Evolutionary conservation across 208 protist genomes (phyloP).

Genomic region (Plasmodiophora brassicae): DNA sequence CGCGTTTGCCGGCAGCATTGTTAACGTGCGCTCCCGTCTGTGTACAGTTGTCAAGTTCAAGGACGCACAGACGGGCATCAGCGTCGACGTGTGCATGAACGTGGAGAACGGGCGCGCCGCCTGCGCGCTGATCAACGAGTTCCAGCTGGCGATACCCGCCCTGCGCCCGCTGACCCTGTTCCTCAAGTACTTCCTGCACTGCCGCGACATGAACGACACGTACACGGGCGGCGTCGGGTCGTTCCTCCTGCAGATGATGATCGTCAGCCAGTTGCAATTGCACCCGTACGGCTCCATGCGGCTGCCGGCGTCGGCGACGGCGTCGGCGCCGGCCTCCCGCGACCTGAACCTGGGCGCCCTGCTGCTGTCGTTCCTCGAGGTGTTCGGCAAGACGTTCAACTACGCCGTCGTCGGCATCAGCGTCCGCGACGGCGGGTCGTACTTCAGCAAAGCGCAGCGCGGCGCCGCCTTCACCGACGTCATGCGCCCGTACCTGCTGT

Average conservation of each 20-base stretch:
- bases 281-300: neutral
- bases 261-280: conserved; percentile 43
- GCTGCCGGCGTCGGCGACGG: neutral
- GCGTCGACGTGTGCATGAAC: conserved; percentile 40
- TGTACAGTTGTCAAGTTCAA: conserved; percentile 36
- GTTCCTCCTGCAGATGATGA: conserved; percentile 46
- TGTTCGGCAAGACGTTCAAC: conserved; percentile 44
- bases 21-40: too few species aligned
- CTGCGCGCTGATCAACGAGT: neutral
- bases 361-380: conserved; percentile 48
- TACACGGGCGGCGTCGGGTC: conserved; percentile 47
- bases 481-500: neutral
- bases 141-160: neutral
- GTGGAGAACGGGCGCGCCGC: neutral
- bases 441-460: conserved; percentile 12
- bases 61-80: neutral
- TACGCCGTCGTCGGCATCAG: conserved; percentile 36
- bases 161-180: conserved; percentile 24
- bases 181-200: conserved; percentile 46
- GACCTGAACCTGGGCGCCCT: conserved; percentile 29
- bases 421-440: neutral
- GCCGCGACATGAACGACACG: conserved; percentile 48
- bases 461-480: neutral
- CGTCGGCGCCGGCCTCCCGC: neutral
- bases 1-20: too few species aligned